Percentiles rank a stretch among this genome's conserved stretches.
These are phyloP conservation scores for Xenoacremonium recifei DNA, from an alignment of 2,329 filamentous ascomycete genomes.

Conservation along the genomic window DNA sequence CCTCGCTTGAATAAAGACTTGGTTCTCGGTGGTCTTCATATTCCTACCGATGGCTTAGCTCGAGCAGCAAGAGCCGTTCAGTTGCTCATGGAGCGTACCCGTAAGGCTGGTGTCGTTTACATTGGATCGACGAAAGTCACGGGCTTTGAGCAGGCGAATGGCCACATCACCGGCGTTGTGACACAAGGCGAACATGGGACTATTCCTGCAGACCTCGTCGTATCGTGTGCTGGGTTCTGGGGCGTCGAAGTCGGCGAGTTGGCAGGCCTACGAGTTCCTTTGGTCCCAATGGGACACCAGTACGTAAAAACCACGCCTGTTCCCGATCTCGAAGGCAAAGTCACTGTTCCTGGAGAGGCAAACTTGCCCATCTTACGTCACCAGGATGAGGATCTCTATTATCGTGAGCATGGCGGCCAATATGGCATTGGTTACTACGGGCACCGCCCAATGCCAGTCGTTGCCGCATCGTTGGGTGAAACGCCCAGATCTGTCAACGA, in stretches of 20 bases:
- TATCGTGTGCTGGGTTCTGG: slow-evolving; percentile 66
- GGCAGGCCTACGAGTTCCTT: slow-evolving; percentile 55
- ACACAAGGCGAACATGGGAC: slow-evolving; percentile 47
- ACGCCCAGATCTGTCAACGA: slow-evolving; percentile 55
- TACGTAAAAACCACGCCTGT: slow-evolving; percentile 61
- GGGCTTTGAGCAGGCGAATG: slow-evolving; percentile 48
- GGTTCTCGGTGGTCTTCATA: slow-evolving; percentile 58
- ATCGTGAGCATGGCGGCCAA: slow-evolving; percentile 61
- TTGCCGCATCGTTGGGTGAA: slow-evolving; percentile 50
- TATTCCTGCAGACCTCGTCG: slow-evolving; percentile 57
- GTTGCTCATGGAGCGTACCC: slow-evolving; percentile 57
- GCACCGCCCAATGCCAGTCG: slow-evolving; percentile 60
- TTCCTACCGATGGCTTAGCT: slow-evolving; percentile 60
- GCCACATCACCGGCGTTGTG: slow-evolving; percentile 54
- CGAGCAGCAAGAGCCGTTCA: slow-evolving; percentile 61
- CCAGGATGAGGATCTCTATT: slow-evolving; percentile 64
- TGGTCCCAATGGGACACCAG: slow-evolving; percentile 62
- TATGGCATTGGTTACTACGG: slow-evolving; percentile 65
- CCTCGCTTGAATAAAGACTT: slow-evolving; percentile 52
- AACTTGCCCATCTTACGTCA: slow-evolving; percentile 58
- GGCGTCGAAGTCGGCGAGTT: slow-evolving; percentile 63
- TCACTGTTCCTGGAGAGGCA: slow-evolving; percentile 44
- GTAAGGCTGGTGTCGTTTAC: slow-evolving; percentile 57
- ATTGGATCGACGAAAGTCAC: slow-evolving; percentile 56
- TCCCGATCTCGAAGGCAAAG: slow-evolving; percentile 37